phyloP scores from a whole-genome alignment of 1,284 basidiomycete species.

The Hypsizygus ulmarius region DNA sequence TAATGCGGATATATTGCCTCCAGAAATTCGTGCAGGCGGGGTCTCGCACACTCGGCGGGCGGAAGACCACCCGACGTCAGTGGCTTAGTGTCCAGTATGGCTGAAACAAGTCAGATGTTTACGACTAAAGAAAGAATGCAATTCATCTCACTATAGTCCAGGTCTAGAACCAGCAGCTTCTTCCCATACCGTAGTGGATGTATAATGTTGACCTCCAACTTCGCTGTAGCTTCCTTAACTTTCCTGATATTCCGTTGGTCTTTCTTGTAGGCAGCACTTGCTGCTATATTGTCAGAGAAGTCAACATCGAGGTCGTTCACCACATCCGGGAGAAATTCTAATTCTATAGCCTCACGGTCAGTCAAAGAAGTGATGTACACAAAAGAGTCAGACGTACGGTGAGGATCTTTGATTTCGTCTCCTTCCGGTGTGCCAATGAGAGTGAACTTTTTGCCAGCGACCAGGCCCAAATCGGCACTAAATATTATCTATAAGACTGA shows the following conservation, averaged over 20 bases:
- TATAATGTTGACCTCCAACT: slow-evolving; percentile 70
- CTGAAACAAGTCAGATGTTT: slow-evolving; percentile 33
- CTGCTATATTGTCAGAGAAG: slow-evolving; percentile 59
- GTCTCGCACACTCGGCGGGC: slow-evolving; percentile 77
- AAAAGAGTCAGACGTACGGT: slow-evolving; percentile 31
- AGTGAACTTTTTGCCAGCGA: slow-evolving; percentile 70
- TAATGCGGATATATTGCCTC: slow-evolving; percentile 77
- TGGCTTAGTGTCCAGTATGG: slow-evolving; percentile 82
- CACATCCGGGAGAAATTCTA: slow-evolving; percentile 68
- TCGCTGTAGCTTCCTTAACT: slow-evolving; percentile 68
- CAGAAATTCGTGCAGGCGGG: slow-evolving; percentile 82
- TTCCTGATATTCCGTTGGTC: slow-evolving; percentile 79
- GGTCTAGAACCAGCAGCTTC: slow-evolving; percentile 79
- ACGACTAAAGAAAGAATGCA: slow-evolving; percentile 1
- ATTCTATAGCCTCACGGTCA: slow-evolving; percentile 39
- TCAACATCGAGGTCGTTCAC: slow-evolving; percentile 81
- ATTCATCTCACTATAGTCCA: slow-evolving; percentile 73
- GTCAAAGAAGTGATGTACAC: neutral
- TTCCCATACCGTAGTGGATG: slow-evolving; percentile 75
- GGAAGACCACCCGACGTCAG: slow-evolving; percentile 76
- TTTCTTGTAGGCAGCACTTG: slow-evolving; percentile 58
- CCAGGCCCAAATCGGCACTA: slow-evolving; percentile 60
- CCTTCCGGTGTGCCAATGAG: slow-evolving; percentile 82
- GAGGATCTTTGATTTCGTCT: slow-evolving; percentile 78
- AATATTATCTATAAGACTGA: neutral